phyloP scores from a whole-genome alignment of 495 filamentous ascomycete genomes.

The Hyaloscypha finlandica region DNA sequence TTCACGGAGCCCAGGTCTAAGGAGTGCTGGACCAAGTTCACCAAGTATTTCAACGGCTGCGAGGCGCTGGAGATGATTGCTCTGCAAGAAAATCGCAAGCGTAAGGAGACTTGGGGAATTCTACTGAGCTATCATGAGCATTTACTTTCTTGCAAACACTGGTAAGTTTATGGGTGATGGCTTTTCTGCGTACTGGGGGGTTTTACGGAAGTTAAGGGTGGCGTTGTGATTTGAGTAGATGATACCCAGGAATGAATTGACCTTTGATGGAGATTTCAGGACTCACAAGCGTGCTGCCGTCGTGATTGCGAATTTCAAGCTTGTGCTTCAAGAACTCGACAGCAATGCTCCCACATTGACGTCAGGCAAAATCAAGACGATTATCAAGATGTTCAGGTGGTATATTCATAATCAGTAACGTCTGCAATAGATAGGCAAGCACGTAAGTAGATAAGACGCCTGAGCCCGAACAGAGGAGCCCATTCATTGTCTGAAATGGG shows the following conservation, averaged over 20 bases:
- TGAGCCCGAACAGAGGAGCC: neutral
- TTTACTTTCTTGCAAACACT: conserved; percentile 56
- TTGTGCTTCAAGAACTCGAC: no score
- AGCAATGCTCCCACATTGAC: no score
- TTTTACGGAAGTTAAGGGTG: neutral
- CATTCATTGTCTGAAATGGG: neutral
- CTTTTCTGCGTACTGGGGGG: neutral
- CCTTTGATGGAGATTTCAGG: neutral
- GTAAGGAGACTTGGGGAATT: conserved; percentile 76
- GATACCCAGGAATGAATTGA: conserved; percentile 1
- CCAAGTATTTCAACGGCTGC: conserved; percentile 86
- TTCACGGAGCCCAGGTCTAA: conserved; percentile 44
- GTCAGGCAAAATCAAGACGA: neutral
- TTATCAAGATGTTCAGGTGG: conserved; percentile 3
- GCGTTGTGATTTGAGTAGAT: neutral
- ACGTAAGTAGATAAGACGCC: conserved; percentile 4
- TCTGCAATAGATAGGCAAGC: conserved; percentile 21
- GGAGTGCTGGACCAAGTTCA: conserved; percentile 54
- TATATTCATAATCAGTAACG: conserved; percentile 9
- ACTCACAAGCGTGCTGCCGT: no score
- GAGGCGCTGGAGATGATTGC: conserved; percentile 87
- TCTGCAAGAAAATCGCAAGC: conserved; percentile 77
- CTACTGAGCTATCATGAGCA: conserved; percentile 62
- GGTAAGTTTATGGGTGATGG: conserved; percentile 40
- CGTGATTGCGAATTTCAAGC: no score